Conservation (phyloP, 495 filamentous ascomycete species). For the Bombardia bombarda region DNA sequence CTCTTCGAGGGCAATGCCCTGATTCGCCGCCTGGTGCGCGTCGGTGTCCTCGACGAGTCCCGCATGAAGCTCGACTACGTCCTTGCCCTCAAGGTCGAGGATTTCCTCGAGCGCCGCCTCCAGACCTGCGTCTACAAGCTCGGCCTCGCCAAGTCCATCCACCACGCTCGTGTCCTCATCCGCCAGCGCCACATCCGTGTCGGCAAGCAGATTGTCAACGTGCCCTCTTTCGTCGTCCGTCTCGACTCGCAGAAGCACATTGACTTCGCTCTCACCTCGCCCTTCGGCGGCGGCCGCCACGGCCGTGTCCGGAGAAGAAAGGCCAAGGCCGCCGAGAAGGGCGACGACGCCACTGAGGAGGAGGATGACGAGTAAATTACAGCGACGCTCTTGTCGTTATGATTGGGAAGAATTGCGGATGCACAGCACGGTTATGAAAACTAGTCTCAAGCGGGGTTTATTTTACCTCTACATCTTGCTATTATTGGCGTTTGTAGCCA, state of each 20-base stretch:
- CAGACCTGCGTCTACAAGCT: slow-evolving; percentile 99
- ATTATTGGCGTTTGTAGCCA: slow-evolving; percentile 25
- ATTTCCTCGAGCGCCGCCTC: slow-evolving; percentile 99
- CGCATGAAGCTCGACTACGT: slow-evolving; percentile 99
- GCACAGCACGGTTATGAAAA: slow-evolving; percentile 32
- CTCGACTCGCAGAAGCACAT: slow-evolving; percentile 99
- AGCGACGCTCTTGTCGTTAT: slow-evolving; percentile 15
- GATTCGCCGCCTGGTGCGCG: slow-evolving; percentile 98
- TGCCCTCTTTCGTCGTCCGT: slow-evolving; percentile 97
- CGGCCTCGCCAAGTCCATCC: slow-evolving; percentile 98
- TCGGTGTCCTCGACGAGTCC: slow-evolving; percentile 98
- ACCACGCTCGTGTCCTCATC: slow-evolving; percentile 99
- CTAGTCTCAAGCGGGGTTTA: slow-evolving; percentile 19
- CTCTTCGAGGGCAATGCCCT: slow-evolving; percentile 99
- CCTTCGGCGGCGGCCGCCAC: slow-evolving; percentile 93
- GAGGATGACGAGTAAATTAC: slow-evolving; percentile 82
- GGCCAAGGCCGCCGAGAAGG: slow-evolving; percentile 88
- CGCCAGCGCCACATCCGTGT: slow-evolving; percentile 99
- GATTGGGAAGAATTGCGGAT: slow-evolving; percentile 17
- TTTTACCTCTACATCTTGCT: slow-evolving; percentile 23
- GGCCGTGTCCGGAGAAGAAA: slow-evolving; percentile 99
- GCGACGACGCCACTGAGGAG: slow-evolving; percentile 73
- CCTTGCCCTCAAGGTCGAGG: slow-evolving; percentile 92
- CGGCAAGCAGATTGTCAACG: slow-evolving; percentile 99
- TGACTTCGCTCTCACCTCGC: slow-evolving; percentile 94